These are phyloP conservation scores for Jackrogersella minutella DNA, from an alignment of 495 filamentous ascomycete genomes.

Conservation along the genomic window DNA sequence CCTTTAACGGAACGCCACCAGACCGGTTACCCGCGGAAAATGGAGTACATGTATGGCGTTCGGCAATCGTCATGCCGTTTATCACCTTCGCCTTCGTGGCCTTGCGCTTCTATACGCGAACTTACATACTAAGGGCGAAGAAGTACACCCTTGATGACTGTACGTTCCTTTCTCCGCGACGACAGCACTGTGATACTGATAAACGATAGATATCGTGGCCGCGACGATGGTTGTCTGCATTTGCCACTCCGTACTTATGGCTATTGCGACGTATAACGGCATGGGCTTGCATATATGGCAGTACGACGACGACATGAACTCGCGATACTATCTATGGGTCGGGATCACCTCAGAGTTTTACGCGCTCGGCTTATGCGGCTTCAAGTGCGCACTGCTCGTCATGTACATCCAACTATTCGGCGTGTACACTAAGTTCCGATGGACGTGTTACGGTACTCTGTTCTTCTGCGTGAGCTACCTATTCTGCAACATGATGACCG, in stretches of 20 bases:
- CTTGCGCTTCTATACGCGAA: slow-evolving; percentile 33
- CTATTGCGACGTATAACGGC: slow-evolving; percentile 39
- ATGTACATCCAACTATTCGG: slow-evolving; percentile 51
- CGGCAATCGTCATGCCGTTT: slow-evolving; percentile 36
- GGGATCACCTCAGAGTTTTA: slow-evolving; percentile 47
- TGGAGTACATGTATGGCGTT: slow-evolving; percentile 37
- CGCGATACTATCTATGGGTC: slow-evolving; percentile 45
- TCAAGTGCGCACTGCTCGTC: slow-evolving; percentile 48
- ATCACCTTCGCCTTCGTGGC: slow-evolving; percentile 34
- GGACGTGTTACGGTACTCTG: slow-evolving; percentile 46
- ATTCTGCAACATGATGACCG: slow-evolving; percentile 48
- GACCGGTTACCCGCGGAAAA: slow-evolving; percentile 35
- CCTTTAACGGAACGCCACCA: slow-evolving; percentile 28
- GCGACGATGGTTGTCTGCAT: slow-evolving; percentile 32
- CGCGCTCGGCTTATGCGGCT: slow-evolving; percentile 44
- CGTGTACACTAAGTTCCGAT: slow-evolving; percentile 45
- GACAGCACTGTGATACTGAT: neutral
- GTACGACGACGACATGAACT: slow-evolving; percentile 32
- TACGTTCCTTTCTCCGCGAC: neutral
- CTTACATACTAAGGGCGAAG: slow-evolving; percentile 26
- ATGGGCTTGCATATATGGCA: slow-evolving; percentile 42
- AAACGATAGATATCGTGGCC: slow-evolving; percentile 28
- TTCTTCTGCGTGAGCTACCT: slow-evolving; percentile 50
- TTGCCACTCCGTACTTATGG: slow-evolving; percentile 38
- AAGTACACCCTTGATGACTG: slow-evolving; percentile 34